These are phyloP conservation scores for Pichia sp. DNA, from an alignment of 1,139 yeast genomes.

Conservation along the genomic window DNA sequence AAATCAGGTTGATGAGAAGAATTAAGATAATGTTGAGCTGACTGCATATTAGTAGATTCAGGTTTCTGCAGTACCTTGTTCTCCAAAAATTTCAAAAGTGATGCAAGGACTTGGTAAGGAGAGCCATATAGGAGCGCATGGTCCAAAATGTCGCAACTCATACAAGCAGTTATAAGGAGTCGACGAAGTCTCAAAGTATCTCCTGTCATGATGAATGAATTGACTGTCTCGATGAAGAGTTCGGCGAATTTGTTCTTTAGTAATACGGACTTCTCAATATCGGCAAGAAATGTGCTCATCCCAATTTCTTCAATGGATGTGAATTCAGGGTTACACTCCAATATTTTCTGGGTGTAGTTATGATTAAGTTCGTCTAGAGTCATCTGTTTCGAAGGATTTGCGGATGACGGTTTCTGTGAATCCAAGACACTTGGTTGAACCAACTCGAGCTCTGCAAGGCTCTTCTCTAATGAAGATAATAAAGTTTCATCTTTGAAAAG, in stretches of 20 bases:
- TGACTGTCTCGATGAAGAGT: conserved; percentile 14
- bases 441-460: conserved; percentile 18
- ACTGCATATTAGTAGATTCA: conserved; percentile 7
- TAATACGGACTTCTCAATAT: conserved; percentile 11
- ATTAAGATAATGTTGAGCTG: conserved; percentile 11
- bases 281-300: conserved; percentile 15
- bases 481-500: conserved; percentile 10
- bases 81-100: conserved; percentile 21
- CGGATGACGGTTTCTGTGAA: not conserved
- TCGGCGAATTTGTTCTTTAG: conserved; percentile 15
- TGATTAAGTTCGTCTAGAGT: conserved; percentile 13
- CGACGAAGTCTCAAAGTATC: conserved; percentile 24
- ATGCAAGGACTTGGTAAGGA: conserved; percentile 21
- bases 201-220: conserved; percentile 18
- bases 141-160: conserved; percentile 16
- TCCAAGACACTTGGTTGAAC: conserved; percentile 12
- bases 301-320: conserved; percentile 26
- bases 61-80: conserved; percentile 16
- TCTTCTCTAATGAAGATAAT: conserved; percentile 14
- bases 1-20: conserved; percentile 18
- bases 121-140: conserved; percentile 15
- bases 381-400: not conserved
- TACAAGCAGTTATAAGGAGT: conserved; percentile 19
- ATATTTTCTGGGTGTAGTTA: conserved; percentile 18
- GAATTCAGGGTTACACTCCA: conserved; percentile 27